Evolutionary conservation across 208 protist genomes (phyloP).

Genomic region (Kentomonas sorsogonicus): DNA sequence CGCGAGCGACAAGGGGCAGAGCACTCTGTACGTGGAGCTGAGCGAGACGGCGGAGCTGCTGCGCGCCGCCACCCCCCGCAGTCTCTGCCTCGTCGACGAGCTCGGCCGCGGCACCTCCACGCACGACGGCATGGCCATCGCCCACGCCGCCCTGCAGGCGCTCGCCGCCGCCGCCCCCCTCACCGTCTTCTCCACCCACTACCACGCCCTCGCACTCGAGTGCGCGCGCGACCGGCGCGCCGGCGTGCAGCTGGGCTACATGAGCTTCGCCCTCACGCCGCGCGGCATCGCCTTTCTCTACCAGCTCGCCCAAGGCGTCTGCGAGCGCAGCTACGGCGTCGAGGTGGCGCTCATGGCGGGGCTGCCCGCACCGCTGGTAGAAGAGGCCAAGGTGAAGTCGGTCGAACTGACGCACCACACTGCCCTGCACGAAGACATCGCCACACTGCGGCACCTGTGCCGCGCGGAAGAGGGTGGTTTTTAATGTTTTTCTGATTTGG

Average conservation of each 20-base stretch:
- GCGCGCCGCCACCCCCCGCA: constrained; percentile 80
- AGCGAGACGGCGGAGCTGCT: constrained; percentile 88
- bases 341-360: constrained; percentile 89
- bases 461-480: not conserved
- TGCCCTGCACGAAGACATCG: constrained; percentile 56
- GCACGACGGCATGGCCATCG: constrained; percentile 97
- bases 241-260: constrained; percentile 77
- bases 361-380: constrained; percentile 49
- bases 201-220: constrained; percentile 93
- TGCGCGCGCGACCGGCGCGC: constrained; percentile 21
- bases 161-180: constrained; percentile 56
- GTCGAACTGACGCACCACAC: constrained; percentile 49
- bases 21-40: constrained; percentile 98
- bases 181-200: constrained; percentile 97
- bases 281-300: constrained; percentile 78
- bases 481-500: not conserved
- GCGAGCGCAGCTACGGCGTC: constrained; percentile 86
- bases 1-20: constrained; percentile 95
- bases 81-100: constrained; percentile 98
- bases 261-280: constrained; percentile 67
- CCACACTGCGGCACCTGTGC: too few relatives aligned
- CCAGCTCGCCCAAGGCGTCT: constrained; percentile 79
- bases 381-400: constrained; percentile 56
- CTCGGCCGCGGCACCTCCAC: constrained; percentile 97
- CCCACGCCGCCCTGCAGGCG: constrained; percentile 90